Evolutionary conservation across 2,329 filamentous ascomycete species (phyloP), one percentile per base, ranked within the genome.

Genomic region (Simplicillium sp.): DNA sequence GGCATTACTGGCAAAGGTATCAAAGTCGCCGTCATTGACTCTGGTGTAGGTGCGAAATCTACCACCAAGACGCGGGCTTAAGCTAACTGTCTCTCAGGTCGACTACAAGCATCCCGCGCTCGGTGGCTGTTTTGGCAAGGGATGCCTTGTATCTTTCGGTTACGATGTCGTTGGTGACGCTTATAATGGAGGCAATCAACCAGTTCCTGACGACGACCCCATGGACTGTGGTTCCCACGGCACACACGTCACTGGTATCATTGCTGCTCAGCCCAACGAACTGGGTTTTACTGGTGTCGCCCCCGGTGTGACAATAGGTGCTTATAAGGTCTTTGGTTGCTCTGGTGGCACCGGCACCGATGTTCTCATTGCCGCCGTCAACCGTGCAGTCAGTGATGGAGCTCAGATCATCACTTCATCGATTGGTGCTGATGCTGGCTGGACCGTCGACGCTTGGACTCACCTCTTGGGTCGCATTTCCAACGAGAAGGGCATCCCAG

Each of bases 21-120:
- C 55, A 67, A 65, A 46, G 57, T 72, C 45, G 67, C 52, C 32
- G 54, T 71, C 14, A 61, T 72, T 34, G 68, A 71, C 50, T 66
- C 61, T 13, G 67, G 67, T 43, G 62, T 66, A 58, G 49, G 63
- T 58, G 6, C 20, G n/a, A n/a, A n/a, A n/a, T n/a, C n/a, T n/a
- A n/a, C n/a, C n/a, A n/a, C n/a, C n/a, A n/a, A n/a, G n/a, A n/a
- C n/a, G 9, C 20, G 20, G 20, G 20, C n/a, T n/a, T n/a, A 25
- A 9, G 9, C 20, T 25, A 25, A 25, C 20, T 25, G 20, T 4
- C 3, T 6, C 14, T 4, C 12, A 42, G 41, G 55, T 73, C 18
- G 71, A 75, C 49, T 74, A 74, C 49, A 59, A 53, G 3, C 70
- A 74, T 43, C 68, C 69, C 11, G 67, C 68, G 7, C 62, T 76